Evolutionary conservation across 805 yeast species (phyloP), one percentile per base, ranked within the genome.

Genomic region (Metschnikowia baotianmanensis): DNA sequence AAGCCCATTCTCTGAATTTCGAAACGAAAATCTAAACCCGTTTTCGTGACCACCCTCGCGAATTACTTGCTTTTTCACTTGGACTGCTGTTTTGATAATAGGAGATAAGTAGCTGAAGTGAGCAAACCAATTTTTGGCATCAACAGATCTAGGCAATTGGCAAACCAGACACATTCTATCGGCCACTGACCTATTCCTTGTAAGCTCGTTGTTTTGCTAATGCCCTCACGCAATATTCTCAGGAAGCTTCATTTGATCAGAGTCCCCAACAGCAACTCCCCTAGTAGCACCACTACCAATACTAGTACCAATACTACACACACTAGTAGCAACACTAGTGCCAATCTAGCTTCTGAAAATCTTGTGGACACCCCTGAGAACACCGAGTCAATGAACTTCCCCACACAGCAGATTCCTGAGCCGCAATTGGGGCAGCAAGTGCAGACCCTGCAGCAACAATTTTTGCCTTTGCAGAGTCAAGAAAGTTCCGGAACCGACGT

Each of bases 221-320:
- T 51, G 55, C 46, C 51, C 20, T 18, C 50, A 12, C 47, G 43
- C 37, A 48, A 36, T 21, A 37, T 51, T 34, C 43, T 51, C 28
- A 47, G 45, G 29, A 51, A 51, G 32, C 53, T 51, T 25, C 55
- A 51, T 26, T 45, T 51, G 27, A 34, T 49, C 21, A 42, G 45
- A 29, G 38, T 26, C 31, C 42, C 39, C 34, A 33, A 31, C n/a
- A 23, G 29, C 31, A 25, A 41, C 43, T 34, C 31, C 38, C 20
- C 23, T 13, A 30, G n/a, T n/a, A n/a, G 42, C 38, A 20, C 36
- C 33, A 23, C 46, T 2, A n/a, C n/a, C n/a, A n/a, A n/a, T n/a
- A n/a, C n/a, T n/a, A n/a, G n/a, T n/a, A n/a, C n/a, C n/a, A n/a
- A n/a, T n/a, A n/a, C n/a, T n/a, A n/a, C n/a, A n/a, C n/a, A n/a